Percentiles rank a stretch among this genome's conserved stretches.
These are phyloP conservation scores for Cerioporus squamosus DNA, from an alignment of 1,284 basidiomycete genomes.

Conservation along the genomic window DNA sequence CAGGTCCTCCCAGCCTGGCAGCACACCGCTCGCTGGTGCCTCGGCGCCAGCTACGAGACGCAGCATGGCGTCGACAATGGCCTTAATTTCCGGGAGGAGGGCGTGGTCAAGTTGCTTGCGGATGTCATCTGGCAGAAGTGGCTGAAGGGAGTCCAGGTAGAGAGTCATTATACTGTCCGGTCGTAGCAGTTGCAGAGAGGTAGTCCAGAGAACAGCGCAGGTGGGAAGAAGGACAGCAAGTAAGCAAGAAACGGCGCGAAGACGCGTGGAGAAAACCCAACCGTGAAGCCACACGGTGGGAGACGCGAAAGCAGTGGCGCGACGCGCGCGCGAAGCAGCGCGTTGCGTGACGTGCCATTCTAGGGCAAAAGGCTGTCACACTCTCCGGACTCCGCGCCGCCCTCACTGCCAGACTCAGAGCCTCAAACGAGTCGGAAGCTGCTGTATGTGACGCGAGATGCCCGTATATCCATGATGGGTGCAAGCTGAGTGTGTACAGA, in stretches of 20 bases:
- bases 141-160: constrained; percentile 18
- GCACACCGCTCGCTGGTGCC: constrained; percentile 11
- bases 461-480: neutral
- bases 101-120: constrained; percentile 17
- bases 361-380: constrained; percentile 3
- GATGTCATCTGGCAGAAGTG: constrained; percentile 20
- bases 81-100: constrained; percentile 14
- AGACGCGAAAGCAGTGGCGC: neutral
- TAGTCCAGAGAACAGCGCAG: too few relatives aligned
- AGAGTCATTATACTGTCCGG: constrained; percentile 3
- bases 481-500: neutral
- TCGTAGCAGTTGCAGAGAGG: neutral
- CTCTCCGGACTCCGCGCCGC: neutral
- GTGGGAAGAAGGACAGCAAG: too few relatives aligned
- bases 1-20: constrained; percentile 20
- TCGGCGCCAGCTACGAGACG: constrained; percentile 28
- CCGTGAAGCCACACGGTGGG: neutral
- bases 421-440: too few relatives aligned
- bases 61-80: constrained; percentile 26
- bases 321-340: neutral
- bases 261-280: neutral
- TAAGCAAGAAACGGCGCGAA: neutral
- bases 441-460: too few relatives aligned
- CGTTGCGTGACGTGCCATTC: neutral
- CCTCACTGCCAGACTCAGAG: too few relatives aligned